Base-by-base conservation (phyloP, 2,329 filamentous ascomycete species). In the Aspergillus niger region DNA sequence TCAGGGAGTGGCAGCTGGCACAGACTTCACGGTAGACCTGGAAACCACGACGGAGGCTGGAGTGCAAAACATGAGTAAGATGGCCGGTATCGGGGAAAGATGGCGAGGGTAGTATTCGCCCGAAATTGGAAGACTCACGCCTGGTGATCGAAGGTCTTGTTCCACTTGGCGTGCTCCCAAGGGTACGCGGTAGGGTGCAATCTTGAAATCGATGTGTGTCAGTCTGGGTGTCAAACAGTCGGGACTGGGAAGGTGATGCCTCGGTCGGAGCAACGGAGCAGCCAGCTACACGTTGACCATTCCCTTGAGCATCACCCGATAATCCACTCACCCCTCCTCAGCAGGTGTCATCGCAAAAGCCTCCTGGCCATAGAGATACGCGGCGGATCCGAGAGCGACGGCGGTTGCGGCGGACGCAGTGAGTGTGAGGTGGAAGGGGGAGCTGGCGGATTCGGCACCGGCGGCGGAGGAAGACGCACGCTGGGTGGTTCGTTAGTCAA, bases 21-120 rank as follows among this genome's bases (percentile, higher is more conserved):
- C 95, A 99, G 75, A 99, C 95, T 83, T 99, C 95, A 71, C 90
- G 92, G 86, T 99, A 99, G 77, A 99, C 95, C 83, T 97, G 93
- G 88, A 98, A 99, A 82, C 95, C 95, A 84, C 95, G 93, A 80
- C 95, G 95, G 69, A 99, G 92, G 73, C 93, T 97, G 69, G 7
- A 62, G 26, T 44, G 36, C 28, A 63, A 72, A 60, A 70, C 62
- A 67, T 67, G 36, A 66, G 64, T 63, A 59, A 67, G 60, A 56
- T 58, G 61, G 61, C 62, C 48, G 64, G 63, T 56, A 62, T 51
- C 28, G 38, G 49, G 32, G 56, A 36, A 11, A 36, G 32, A 58
- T 54, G 59, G 47, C 56, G 55, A 24, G 51, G 57, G 61, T 65
- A 54, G 50, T 52, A 39, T 56, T 20, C 32, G 26, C 36, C 30